Percentiles rank a stretch among this genome's conserved stretches.
Conservation (phyloP, 2,329 filamentous ascomycete species). For the Cladosporium velox region DNA sequence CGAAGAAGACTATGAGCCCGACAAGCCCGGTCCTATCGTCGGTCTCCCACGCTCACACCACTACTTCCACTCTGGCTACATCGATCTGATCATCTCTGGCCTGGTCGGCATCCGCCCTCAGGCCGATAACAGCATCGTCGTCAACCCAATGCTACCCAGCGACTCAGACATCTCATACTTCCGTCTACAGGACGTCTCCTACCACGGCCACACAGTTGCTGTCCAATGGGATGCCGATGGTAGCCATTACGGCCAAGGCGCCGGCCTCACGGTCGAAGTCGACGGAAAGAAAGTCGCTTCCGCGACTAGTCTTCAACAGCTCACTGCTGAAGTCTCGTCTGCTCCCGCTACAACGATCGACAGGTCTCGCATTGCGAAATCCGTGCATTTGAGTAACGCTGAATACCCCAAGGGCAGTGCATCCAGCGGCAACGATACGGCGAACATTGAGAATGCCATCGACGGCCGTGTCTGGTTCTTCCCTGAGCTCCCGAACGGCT, state of each 20-base stretch:
- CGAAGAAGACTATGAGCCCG: constrained; percentile 49
- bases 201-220: constrained; percentile 46
- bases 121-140: constrained; percentile 42
- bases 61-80: constrained; percentile 51
- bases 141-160: constrained; percentile 43
- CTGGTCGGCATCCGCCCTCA: constrained; percentile 47
- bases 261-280: constrained; percentile 40
- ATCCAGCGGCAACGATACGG: constrained; percentile 32
- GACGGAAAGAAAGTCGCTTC: constrained; percentile 39
- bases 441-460: constrained; percentile 40
- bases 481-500: constrained; percentile 43
- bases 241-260: constrained; percentile 34
- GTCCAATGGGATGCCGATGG: constrained; percentile 46
- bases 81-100: constrained; percentile 46
- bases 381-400: constrained; percentile 38
- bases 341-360: constrained; percentile 33
- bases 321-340: constrained; percentile 32
- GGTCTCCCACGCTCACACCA: constrained; percentile 47
- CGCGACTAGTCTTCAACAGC: constrained; percentile 31
- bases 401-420: constrained; percentile 38
- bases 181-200: constrained; percentile 44
- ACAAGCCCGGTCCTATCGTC: constrained; percentile 45
- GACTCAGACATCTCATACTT: constrained; percentile 41
- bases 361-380: constrained; percentile 39
- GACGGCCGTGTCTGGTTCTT: constrained; percentile 47